Percentiles rank a stretch among this genome's conserved stretches.
These are phyloP conservation scores for Solanum bukasovii DNA, from an alignment of 257 asterid species.

Conservation along the genomic window DNA sequence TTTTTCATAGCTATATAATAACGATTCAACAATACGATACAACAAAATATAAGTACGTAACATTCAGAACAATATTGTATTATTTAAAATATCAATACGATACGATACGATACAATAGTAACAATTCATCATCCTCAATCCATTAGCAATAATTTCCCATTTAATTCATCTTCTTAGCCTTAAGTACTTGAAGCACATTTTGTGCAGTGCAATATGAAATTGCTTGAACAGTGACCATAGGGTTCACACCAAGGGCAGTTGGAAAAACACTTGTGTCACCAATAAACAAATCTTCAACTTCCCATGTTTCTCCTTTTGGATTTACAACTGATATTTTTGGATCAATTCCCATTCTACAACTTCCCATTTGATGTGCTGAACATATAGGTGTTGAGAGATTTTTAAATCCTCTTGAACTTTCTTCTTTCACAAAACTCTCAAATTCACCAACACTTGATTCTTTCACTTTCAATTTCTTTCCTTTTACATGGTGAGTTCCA, in stretches of 20 bases:
- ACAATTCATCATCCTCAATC: neutral
- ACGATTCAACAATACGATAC: neutral
- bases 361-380: constrained; percentile 97
- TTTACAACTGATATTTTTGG: constrained; percentile 40
- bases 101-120: neutral
- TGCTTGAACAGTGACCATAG: constrained; percentile 85
- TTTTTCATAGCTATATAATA: neutral
- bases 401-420: constrained; percentile 39
- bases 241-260: constrained; percentile 85
- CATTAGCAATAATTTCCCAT: neutral
- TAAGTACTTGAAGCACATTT: constrained; percentile 39
- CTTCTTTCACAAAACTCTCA: constrained; percentile 52
- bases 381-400: constrained; percentile 38
- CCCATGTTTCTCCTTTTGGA: constrained; percentile 72
- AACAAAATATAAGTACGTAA: neutral
- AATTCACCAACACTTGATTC: constrained; percentile 26
- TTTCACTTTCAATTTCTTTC: constrained; percentile 46
- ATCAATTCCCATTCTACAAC: constrained; percentile 81
- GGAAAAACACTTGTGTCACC: constrained; percentile 91
- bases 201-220: constrained; percentile 75
- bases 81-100: neutral
- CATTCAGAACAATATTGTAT: neutral
- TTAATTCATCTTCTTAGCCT: neutral
- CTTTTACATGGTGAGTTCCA: constrained; percentile 54
- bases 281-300: constrained; percentile 51